Percentiles rank a stretch among this genome's conserved stretches.
Evolutionary conservation across 148 eudicot genomes (phyloP).

Genomic region (Diospyros lotus): DNA sequence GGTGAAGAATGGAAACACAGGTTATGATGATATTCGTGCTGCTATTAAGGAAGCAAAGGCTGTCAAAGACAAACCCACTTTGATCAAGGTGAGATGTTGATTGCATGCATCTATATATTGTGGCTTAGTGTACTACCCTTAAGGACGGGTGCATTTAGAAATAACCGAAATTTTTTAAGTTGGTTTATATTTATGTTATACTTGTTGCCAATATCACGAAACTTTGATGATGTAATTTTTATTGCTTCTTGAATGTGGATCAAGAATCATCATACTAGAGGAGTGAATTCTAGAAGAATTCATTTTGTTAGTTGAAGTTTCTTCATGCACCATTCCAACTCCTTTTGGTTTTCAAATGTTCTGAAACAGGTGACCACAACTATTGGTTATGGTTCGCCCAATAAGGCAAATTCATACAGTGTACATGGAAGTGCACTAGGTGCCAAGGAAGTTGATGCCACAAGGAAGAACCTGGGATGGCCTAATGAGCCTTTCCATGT

Average conservation of each 20-base stretch:
- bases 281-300: too few species aligned
- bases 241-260: not conserved
- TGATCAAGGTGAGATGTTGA: slow-evolving; percentile 65
- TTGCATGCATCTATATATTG: not conserved
- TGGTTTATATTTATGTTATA: not conserved
- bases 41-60: slow-evolving; percentile 96
- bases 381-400: slow-evolving; percentile 94
- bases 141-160: not conserved
- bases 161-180: not conserved
- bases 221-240: not conserved
- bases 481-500: slow-evolving; percentile 95
- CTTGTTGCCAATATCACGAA: not conserved
- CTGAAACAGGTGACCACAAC: slow-evolving; percentile 82
- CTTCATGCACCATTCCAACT: not conserved
- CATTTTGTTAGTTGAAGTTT: not conserved
- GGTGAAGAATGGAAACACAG: slow-evolving; percentile 97
- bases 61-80: slow-evolving; percentile 88
- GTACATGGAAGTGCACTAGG: slow-evolving; percentile 97
- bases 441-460: slow-evolving; percentile 93
- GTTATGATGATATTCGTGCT: slow-evolving; percentile 96
- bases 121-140: not conserved
- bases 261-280: not conserved
- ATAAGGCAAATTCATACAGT: slow-evolving; percentile 94
- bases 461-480: slow-evolving; percentile 93
- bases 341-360: not conserved